Evolutionary conservation across 2,329 filamentous ascomycete genomes (phyloP).

Genomic region (Alternaria sp.): DNA sequence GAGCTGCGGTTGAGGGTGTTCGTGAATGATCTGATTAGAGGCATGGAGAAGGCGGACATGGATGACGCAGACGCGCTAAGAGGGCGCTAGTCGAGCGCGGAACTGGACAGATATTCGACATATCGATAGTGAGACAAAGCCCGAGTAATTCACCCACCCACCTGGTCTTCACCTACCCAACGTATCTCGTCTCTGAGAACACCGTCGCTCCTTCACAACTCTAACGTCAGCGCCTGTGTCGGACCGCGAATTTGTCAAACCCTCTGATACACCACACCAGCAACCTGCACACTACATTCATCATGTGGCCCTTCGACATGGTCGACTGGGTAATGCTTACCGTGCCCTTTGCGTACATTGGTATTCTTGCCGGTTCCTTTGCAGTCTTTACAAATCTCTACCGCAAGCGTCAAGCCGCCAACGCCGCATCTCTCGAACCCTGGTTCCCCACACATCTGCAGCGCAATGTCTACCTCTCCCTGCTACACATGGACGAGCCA

Average conservation of each 20-base stretch:
- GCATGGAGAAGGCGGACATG: slow-evolving; percentile 7
- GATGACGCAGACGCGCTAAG: slow-evolving; percentile 17
- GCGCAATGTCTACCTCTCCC: slow-evolving; percentile 92
- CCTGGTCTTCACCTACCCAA: slow-evolving; percentile 16
- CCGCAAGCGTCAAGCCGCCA: slow-evolving; percentile 82
- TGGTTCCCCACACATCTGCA: slow-evolving; percentile 94
- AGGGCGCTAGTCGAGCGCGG: slow-evolving; percentile 24
- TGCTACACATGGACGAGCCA: slow-evolving; percentile 80
- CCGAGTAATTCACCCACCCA: slow-evolving; percentile 9
- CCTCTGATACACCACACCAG: neutral
- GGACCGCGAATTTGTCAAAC: neutral
- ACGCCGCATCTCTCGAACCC: slow-evolving; percentile 84
- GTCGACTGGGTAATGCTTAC: slow-evolving; percentile 84
- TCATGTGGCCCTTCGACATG: slow-evolving; percentile 55
- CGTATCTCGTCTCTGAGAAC: slow-evolving; percentile 18
- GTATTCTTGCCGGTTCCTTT: slow-evolving; percentile 85
- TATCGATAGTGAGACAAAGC: slow-evolving; percentile 23
- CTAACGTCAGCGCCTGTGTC: neutral
- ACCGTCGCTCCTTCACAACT: slow-evolving; percentile 29
- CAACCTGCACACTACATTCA: slow-evolving; percentile 22
- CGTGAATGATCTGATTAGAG: slow-evolving; percentile 16
- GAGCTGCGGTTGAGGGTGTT: slow-evolving; percentile 25
- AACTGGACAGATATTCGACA: slow-evolving; percentile 39
- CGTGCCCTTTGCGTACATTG: slow-evolving; percentile 88
- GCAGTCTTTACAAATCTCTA: slow-evolving; percentile 93